Evolutionary conservation across 1,139 yeast genomes (phyloP).

Genomic region (Kodamaea anthophila): DNA sequence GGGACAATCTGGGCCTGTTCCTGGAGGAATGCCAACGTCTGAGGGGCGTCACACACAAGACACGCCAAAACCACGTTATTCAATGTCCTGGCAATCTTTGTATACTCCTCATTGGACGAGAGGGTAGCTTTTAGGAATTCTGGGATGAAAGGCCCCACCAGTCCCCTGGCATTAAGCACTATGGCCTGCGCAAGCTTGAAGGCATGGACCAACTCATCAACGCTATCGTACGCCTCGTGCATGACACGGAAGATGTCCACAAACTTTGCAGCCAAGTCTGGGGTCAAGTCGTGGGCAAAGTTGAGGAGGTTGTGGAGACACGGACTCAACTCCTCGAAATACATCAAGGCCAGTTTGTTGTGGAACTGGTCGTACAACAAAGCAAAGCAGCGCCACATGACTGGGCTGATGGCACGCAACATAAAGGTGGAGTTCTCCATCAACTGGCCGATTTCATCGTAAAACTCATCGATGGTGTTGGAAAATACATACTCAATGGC

Average conservation of each 20-base stretch:
- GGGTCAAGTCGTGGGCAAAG: conserved; percentile 53
- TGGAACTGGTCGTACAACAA: conserved; percentile 49
- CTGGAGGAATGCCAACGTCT: conserved; percentile 50
- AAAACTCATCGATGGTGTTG: conserved; percentile 68
- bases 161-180: conserved; percentile 41
- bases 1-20: conserved; percentile 37
- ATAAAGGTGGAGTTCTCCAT: conserved; percentile 82
- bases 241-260: conserved; percentile 32
- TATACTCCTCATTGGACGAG: conserved; percentile 7
- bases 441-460: conserved; percentile 76
- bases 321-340: conserved; percentile 72
- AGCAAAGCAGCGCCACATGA: conserved; percentile 70
- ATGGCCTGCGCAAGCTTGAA: conserved; percentile 53
- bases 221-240: conserved; percentile 27
- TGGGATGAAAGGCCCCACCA: conserved; percentile 35
- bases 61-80: conserved; percentile 64
- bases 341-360: conserved; percentile 51
- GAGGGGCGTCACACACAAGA: conserved; percentile 54
- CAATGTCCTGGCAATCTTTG: conserved; percentile 45
- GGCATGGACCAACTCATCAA: conserved; percentile 43
- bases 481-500: conserved; percentile 62
- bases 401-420: conserved; percentile 62
- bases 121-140: conserved; percentile 29
- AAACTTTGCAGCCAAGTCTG: conserved; percentile 18
- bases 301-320: conserved; percentile 71